phyloP scores from a whole-genome alignment of 805 yeast species.

The Torulaspora franciscae region DNA sequence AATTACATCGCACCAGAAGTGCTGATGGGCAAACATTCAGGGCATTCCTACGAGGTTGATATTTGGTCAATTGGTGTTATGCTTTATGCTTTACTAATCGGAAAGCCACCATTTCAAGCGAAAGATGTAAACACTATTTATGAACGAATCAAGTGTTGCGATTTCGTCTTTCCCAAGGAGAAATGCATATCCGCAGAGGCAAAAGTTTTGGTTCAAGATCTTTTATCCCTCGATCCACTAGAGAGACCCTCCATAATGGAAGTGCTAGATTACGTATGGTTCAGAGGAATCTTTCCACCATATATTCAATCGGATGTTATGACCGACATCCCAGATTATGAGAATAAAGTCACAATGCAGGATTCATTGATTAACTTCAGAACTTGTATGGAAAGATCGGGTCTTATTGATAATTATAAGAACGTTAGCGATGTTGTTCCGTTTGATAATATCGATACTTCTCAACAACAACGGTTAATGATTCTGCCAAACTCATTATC shows the following conservation, averaged over 20 bases:
- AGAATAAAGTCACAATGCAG: conserved; percentile 48
- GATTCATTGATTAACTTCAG: conserved; percentile 66
- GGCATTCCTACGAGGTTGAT: conserved; percentile 93
- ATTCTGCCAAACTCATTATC: conserved; percentile 85
- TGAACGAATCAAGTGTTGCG: conserved; percentile 81
- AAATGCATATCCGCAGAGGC: conserved; percentile 67
- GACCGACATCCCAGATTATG: conserved; percentile 59
- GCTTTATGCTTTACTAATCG: conserved; percentile 86
- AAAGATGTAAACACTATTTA: conserved; percentile 89
- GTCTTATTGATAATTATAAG: conserved; percentile 39
- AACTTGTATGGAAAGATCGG: conserved; percentile 58
- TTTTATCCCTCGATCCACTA: conserved; percentile 72
- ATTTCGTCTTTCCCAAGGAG: conserved; percentile 71
- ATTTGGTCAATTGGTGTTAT: conserved; percentile 97
- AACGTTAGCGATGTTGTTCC: conserved; percentile 7
- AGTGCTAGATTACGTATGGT: conserved; percentile 80
- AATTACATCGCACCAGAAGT: conserved; percentile 98
- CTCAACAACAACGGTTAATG: conserved; percentile 37
- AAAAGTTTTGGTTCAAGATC: conserved; percentile 59
- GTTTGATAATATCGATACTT: conserved; percentile 11
- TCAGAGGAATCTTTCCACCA: conserved; percentile 81
- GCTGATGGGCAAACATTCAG: conserved; percentile 76
- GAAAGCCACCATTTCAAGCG: conserved; percentile 97
- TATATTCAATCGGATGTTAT: conserved; percentile 43
- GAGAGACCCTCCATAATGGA: conserved; percentile 77